These are phyloP conservation scores for Rubroboletus pulcherrimus DNA, from an alignment of 768 basidiomycete species.

Conservation along the genomic window DNA sequence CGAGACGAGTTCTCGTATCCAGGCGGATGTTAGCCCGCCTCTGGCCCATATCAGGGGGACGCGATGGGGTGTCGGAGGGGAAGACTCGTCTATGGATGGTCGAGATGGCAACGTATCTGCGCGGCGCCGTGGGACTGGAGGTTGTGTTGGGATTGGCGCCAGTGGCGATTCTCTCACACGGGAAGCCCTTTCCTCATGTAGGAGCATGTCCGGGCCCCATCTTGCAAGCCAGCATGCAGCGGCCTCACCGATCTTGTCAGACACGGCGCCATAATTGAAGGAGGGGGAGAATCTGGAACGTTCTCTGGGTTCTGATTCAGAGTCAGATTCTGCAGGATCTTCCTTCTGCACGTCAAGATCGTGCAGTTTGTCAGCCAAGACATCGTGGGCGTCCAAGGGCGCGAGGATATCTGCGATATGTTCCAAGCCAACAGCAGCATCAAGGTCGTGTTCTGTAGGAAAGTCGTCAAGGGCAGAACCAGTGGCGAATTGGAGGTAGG, in stretches of 20 bases:
- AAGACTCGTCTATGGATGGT: slow-evolving; percentile 14
- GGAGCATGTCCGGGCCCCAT: slow-evolving; percentile 82
- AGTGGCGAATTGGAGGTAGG: slow-evolving; percentile 79
- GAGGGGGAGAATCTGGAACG: slow-evolving; percentile 29
- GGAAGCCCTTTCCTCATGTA: slow-evolving; percentile 46
- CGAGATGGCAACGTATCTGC: slow-evolving; percentile 29
- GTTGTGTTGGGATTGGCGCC: slow-evolving; percentile 17
- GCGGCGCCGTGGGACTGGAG: slow-evolving; percentile 21
- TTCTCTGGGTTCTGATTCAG: slow-evolving; percentile 25
- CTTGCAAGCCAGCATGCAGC: slow-evolving; percentile 82
- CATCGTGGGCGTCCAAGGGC: slow-evolving; percentile 16
- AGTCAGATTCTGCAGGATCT: slow-evolving; percentile 34
- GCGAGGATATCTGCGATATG: slow-evolving; percentile 50
- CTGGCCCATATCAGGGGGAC: slow-evolving; percentile 67
- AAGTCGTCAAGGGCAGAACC: slow-evolving; percentile 60
- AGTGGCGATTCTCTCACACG: slow-evolving; percentile 13
- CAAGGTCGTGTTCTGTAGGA: slow-evolving; percentile 40
- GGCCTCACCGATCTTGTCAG: slow-evolving; percentile 89
- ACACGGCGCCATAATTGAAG: slow-evolving; percentile 82
- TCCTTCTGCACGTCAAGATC: slow-evolving; percentile 35
- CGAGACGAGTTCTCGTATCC: slow-evolving; percentile 71
- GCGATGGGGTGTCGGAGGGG: slow-evolving; percentile 12
- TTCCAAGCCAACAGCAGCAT: slow-evolving; percentile 71
- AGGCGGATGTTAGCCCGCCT: slow-evolving; percentile 67
- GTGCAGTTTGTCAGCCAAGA: slow-evolving; percentile 29